A percentile compares a stretch with the other conserved stretches of the same genome.
Evolutionary conservation across 768 basidiomycete genomes (phyloP).

Genomic region (Hygrophoropsis aurantiaca): DNA sequence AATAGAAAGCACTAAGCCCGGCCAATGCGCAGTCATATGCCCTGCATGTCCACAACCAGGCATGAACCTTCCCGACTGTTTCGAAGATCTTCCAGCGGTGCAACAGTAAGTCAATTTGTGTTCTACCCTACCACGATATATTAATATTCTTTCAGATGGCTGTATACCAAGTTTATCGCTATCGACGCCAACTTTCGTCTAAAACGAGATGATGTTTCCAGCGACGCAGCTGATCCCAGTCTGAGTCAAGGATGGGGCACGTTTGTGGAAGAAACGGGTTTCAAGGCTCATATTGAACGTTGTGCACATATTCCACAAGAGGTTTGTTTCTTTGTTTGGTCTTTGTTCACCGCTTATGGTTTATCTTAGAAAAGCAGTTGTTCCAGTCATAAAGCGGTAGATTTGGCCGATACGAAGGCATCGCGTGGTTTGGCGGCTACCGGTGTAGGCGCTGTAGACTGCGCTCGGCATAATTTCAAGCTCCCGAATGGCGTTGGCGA

Average conservation of each 20-base stretch:
- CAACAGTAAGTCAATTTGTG: not conserved
- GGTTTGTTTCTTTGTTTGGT: no score
- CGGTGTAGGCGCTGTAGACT: no score
- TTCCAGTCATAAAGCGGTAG: not conserved
- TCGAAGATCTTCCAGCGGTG: conserved; percentile 5
- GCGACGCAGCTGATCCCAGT: conserved; percentile 22
- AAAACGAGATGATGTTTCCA: conserved; percentile 23
- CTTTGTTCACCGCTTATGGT: no score
- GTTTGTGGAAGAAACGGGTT: conserved; percentile 21
- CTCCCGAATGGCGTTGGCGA: conserved; percentile 13
- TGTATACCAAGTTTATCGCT: conserved; percentile 21
- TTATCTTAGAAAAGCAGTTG: conserved; percentile 26
- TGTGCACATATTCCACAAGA: conserved; percentile 7
- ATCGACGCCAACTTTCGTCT: conserved; percentile 34
- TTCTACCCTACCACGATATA: not conserved
- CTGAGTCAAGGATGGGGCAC: conserved; percentile 25
- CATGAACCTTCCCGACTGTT: conserved; percentile 18
- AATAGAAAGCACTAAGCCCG: conserved; percentile 14
- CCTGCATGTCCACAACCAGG: conserved; percentile 26
- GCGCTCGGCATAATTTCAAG: no score
- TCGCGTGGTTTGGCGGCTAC: conserved; percentile 10
- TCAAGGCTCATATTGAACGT: conserved; percentile 10
- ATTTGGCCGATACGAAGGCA: not conserved
- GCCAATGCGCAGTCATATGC: conserved; percentile 22
- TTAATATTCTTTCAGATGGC: conserved; percentile 22